Conservation (phyloP, 768 basidiomycete species). For the Trametes meyenii region DNA sequence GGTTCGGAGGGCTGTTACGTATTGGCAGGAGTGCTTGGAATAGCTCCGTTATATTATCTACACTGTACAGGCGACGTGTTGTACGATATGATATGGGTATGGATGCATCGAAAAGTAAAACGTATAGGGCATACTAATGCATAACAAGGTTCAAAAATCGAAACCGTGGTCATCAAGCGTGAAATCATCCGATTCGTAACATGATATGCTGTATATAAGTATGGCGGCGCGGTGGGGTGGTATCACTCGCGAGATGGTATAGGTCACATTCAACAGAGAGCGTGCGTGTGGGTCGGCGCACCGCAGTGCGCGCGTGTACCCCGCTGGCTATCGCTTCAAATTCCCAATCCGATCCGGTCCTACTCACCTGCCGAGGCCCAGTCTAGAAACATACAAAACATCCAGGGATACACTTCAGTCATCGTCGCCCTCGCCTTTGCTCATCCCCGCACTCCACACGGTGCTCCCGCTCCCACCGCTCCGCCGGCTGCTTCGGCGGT, state of each 20-base stretch:
- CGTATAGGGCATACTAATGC: slow-evolving; percentile 19
- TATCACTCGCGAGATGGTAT: slow-evolving; percentile 21
- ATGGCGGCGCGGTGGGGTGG: slow-evolving; percentile 1
- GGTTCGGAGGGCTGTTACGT: not conserved
- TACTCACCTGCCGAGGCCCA: slow-evolving; percentile 10
- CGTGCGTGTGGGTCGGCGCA: not conserved
- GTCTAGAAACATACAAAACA: slow-evolving; percentile 15
- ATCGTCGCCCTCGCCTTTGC: slow-evolving; percentile 52
- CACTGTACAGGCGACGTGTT: slow-evolving; percentile 10
- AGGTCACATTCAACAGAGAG: slow-evolving; percentile 8
- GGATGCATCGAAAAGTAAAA: slow-evolving; percentile 10
- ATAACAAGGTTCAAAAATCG: not conserved
- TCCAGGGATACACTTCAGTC: slow-evolving; percentile 29
- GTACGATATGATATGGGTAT: slow-evolving; percentile 21
- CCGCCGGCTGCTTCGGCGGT: slow-evolving; percentile 58
- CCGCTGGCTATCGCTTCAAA: slow-evolving; percentile 2
- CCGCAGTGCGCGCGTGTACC: not conserved
- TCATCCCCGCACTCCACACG: slow-evolving; percentile 87
- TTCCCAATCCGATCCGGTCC: slow-evolving; percentile 13
- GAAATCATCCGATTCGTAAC: slow-evolving; percentile 5
- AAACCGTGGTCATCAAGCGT: not conserved
- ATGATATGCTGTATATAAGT: slow-evolving; percentile 1
- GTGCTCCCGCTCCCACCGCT: slow-evolving; percentile 75
- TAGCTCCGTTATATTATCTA: slow-evolving; percentile 11
- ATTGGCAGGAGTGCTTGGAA: not conserved